These are phyloP conservation scores for Deinandra increscens DNA, from an alignment of 129 eudicot genomes.

Conservation along the genomic window DNA sequence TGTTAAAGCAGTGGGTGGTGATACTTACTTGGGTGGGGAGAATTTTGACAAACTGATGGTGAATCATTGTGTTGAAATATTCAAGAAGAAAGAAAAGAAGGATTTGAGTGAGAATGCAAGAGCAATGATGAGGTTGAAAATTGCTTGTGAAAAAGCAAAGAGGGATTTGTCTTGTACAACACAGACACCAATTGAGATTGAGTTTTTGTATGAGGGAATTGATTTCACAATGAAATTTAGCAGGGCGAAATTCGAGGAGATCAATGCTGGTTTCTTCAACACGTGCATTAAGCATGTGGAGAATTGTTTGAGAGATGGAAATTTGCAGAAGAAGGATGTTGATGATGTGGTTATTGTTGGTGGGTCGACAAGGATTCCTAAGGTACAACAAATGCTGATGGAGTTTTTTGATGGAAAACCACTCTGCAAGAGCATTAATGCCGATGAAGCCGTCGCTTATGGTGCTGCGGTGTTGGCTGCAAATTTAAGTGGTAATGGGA, in stretches of 20 bases:
- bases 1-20: conserved; percentile 20
- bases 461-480: conserved; percentile 32
- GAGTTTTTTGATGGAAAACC: conserved; percentile 18
- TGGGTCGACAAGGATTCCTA: conserved; percentile 23
- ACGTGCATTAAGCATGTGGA: conserved; percentile 21
- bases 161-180: conserved; percentile 11
- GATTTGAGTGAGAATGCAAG: no score
- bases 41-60: no score
- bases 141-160: conserved; percentile 25
- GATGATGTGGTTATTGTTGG: conserved; percentile 25
- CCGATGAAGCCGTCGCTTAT: conserved; percentile 21
- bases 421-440: conserved; percentile 12
- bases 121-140: conserved; percentile 6
- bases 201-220: conserved; percentile 17
- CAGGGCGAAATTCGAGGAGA: conserved; percentile 15
- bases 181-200: conserved; percentile 10
- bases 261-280: no score
- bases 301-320: conserved; percentile 21
- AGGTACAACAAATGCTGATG: conserved; percentile 16
- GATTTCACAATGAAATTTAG: conserved; percentile 7
- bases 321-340: conserved; percentile 6
- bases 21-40: no score
- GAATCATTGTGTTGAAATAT: no score
- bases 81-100: no score
- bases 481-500: no score